Percentiles rank a stretch among this genome's conserved stretches.
These are phyloP conservation scores for Trametes hirsuta DNA, from an alignment of 1,284 basidiomycete species.

Conservation along the genomic window DNA sequence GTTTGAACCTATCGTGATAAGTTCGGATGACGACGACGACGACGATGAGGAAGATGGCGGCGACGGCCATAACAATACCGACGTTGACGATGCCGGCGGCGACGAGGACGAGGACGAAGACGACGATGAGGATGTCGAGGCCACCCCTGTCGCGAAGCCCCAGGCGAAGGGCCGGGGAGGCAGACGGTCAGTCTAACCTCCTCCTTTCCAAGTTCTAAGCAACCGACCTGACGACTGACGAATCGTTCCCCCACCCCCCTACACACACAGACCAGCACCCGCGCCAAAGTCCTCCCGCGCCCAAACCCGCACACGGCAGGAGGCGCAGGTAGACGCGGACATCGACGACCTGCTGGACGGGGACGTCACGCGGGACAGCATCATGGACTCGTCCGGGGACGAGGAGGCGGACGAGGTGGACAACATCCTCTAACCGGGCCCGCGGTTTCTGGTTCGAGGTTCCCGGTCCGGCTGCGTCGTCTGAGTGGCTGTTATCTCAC, in stretches of 20 bases:
- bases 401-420: constrained; percentile 36
- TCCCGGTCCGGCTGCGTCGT: not conserved
- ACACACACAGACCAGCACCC: not conserved
- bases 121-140: constrained; percentile 37
- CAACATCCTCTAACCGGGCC: constrained; percentile 21
- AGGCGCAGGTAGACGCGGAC: constrained; percentile 23
- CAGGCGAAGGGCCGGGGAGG: not conserved
- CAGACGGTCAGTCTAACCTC: constrained; percentile 9
- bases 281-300: constrained; percentile 4
- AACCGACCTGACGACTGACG: not conserved
- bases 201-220: not conserved
- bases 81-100: constrained; percentile 13
- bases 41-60: constrained; percentile 39
- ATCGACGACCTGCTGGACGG: constrained; percentile 24
- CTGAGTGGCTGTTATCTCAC: no score
- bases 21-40: constrained; percentile 42
- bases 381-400: constrained; percentile 33
- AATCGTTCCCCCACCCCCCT: no score
- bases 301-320: constrained; percentile 5
- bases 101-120: constrained; percentile 24
- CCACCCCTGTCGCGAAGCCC: constrained; percentile 33
- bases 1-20: constrained; percentile 21
- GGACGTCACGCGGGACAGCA: constrained; percentile 30
- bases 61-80: constrained; percentile 35
- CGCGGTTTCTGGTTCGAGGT: no score